Base-by-base conservation (phyloP, 331 rosid genomes). In the Malus hybrid region DNA sequence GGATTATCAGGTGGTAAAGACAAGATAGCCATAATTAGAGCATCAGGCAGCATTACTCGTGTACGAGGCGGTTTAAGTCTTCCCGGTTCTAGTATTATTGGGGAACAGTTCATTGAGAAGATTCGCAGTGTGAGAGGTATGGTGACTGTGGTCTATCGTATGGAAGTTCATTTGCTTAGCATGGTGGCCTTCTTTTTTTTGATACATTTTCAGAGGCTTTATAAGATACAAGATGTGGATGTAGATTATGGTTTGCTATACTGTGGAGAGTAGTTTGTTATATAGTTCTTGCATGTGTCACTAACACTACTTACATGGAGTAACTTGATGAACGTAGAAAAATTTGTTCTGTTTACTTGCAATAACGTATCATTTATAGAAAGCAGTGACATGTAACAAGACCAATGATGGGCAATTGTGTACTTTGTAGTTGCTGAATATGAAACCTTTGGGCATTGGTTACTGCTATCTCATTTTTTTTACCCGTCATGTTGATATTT, bases 41-140 rank as follows among this genome's bases (percentile, higher is more conserved):
- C 98, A 63, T 88, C 93, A 32, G 97, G 98, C 80, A 85, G 86
- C 81, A 93, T 93, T 64, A 91, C 88, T 64, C 89, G 90, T 71
- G 86, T 78, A 4, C 77, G 78, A 69, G 74, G 90, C 80, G 85
- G 89, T 69, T 80, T 82, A 67, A 84, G 92, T 81, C 44, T 7
- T 27, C 78, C 93, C 52, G 72, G 90, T 71, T 85, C 93, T 6
- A 88, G 93, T 76, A 87, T 93, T 73, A 67, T 87, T 70, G 90
- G 86, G 59, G 98, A 93, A 80, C 87, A 93, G 82, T 81, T 93
- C 79, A 91, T 90, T 83, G 93, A 88, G 86, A 93, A 88, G 88
- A 90, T 91, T 76, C 93, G 90, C 56, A 82, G 68, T 57, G 91
- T 93, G 48, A 88, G 91, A 91, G 96, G 98, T 93, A 88, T 84